These are phyloP conservation scores for Angophora floribunda DNA, from an alignment of 345 rosid species.

Conservation along the genomic window DNA sequence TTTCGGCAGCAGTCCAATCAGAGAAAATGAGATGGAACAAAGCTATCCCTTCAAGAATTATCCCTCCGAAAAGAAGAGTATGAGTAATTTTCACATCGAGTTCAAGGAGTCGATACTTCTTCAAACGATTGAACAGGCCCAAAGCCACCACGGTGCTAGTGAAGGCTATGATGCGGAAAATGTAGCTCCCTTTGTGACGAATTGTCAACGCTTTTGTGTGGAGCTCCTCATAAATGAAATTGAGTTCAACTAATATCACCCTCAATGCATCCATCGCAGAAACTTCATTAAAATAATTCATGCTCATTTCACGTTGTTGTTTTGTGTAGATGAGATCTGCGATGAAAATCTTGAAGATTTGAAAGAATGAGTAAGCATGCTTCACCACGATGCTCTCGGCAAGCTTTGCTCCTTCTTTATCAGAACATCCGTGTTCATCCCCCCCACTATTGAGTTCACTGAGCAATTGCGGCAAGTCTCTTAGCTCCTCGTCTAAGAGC, in stretches of 20 bases:
- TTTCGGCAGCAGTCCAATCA: rapidly evolving
- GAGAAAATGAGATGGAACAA: rapidly evolving
- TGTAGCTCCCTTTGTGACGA: background rate
- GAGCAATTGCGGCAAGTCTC: rapidly evolving
- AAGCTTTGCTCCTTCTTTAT: rapidly evolving
- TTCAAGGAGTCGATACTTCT: rapidly evolving
- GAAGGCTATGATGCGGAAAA: background rate
- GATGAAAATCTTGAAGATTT: background rate
- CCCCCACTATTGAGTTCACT: background rate
- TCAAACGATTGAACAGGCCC: background rate
- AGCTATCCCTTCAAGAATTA: background rate
- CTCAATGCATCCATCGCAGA: background rate
- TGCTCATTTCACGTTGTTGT: rapidly evolving
- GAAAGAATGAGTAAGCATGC: background rate
- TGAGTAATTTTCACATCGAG: too few relatives aligned
- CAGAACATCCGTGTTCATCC: too few relatives aligned
- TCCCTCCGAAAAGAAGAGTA: background rate
- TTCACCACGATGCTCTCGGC: rapidly evolving
- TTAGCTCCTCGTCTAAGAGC: too few relatives aligned
- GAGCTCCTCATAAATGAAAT: background rate
- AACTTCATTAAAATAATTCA: rapidly evolving
- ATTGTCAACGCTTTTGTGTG: background rate
- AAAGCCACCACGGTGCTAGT: background rate
- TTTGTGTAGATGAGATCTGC: background rate
- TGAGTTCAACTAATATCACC: rapidly evolving